phyloP scores from a whole-genome alignment of 371 early-diverging fungal genomes.

The Coemansia sp. region DNA sequence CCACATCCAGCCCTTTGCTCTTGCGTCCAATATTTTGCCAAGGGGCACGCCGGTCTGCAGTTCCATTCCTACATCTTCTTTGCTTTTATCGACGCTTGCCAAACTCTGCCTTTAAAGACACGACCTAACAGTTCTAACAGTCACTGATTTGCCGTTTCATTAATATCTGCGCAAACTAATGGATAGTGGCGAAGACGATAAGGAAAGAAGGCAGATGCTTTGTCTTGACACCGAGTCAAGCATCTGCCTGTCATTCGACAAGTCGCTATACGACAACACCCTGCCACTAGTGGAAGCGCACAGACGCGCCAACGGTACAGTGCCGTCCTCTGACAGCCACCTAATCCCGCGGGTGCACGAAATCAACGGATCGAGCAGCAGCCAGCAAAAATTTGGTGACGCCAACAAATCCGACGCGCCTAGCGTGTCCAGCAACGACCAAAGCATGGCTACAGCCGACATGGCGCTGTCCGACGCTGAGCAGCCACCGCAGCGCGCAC shows the following conservation, averaged over 20 bases:
- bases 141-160: not conserved
- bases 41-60: too few species aligned
- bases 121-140: too few species aligned
- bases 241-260: constrained; percentile 35
- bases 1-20: not conserved
- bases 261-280: constrained; percentile 14
- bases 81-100: not conserved
- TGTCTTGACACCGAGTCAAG: constrained; percentile 36
- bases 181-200: constrained; percentile 3
- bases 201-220: constrained; percentile 15
- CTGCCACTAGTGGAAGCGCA: not conserved
- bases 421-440: constrained; percentile 8
- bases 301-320: not conserved
- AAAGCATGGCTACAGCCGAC: constrained; percentile 24
- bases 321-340: constrained; percentile 13
- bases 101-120: not conserved
- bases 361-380: constrained; percentile 37
- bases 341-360: constrained; percentile 30
- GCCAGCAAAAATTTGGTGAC: constrained; percentile 15
- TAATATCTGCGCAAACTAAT: not conserved
- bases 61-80: not conserved
- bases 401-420: not conserved
- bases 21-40: not conserved
- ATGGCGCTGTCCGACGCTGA: constrained; percentile 16
- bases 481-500: not conserved